Base-by-base conservation (phyloP, 306 rosid genomes). In the Purshia tridentata region DNA sequence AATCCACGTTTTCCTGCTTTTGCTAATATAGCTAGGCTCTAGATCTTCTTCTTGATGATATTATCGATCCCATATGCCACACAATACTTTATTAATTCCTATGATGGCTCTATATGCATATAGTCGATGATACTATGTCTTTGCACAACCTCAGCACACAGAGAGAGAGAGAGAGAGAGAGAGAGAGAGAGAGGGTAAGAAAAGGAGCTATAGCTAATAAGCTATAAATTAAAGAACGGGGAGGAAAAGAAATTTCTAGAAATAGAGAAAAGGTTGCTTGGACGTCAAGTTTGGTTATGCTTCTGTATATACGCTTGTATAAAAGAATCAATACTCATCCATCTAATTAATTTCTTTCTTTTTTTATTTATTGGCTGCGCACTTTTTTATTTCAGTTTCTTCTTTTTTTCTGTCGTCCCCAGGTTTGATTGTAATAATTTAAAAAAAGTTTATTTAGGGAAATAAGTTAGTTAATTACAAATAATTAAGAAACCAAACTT, bases 241-340 rank as follows among this genome's bases (percentile, higher is more conserved):
- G 57, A 45, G 76, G 63, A 14, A 16, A 53, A 68, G 22, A 61
- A 42, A 73, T 64, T 59, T 79, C 74, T 70, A 81, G 65, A 81
- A 76, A 85, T 82, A 77, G 86, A 77, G 86, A 29, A 63, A 72
- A 55, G 82, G 74, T 86, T 86, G 83, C 97, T 84, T 89, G 90
- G 63, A 67, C 66, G 49, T 19, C 83, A 91, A 80, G 97, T 87
- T 81, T 81, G 85, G 86, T 61, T 79, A 56, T 72, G 77, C 71
- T 87, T 49, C 63, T 57, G 84, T 87, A 76, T 75, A 72, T 82
- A 75, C 84, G 79, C 79, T 47, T 76, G 63, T 72, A 70, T 72
- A 53, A 57, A 2, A 58, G 81, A 76, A 84, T 77, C 69, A 48
- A 70, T 81, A 23, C 29, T 23, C 29, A 23, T 23, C 29, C 29